Base-by-base conservation (phyloP, 352 stramenopile species). In the Globisporangium viniferum region DNA sequence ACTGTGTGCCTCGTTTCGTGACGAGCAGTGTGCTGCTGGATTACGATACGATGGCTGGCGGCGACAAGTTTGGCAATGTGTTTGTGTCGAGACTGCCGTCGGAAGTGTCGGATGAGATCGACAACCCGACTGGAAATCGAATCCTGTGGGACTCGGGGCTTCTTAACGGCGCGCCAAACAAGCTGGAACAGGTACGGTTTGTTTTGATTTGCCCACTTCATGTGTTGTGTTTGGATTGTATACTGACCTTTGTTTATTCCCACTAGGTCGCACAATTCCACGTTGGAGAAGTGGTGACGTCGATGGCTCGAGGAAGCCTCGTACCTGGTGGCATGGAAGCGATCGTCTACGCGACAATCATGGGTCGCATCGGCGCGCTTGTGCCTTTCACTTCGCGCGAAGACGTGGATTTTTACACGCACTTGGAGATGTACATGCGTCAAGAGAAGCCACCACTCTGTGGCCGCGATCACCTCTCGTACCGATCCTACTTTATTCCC, bases 61-160 rank as follows among this genome's bases (percentile, higher is more conserved):
- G 88, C 1, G 98, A 99, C 82, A 99, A 99, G 74, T 99, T 99
- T 78, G 98, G 98, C 41, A 99, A 99, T 78, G 80, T 99, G 12
- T 99, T 98, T 66, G 87, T 99, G 18, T 80, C 98, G 46, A 87
- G 98, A 12, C 69, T 99, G 53, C 96, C 97, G 55, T 89, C 86
- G 0, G 88, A 97, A 65, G 88, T 96, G 1, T 97, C 97, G n/a
- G 97, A 98, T 62, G 94, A 98, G 68, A 92, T 98, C n/a, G 92
- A 98, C 66, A 98, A 99, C 68, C 87, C 96, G 14, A 97, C 95
- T 1, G 97, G 97, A 9, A 98, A 98, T 65, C 91, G 95, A 60
- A 98, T 98, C 67, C 70, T 99, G 2, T 99, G 98, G 97, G 98
- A 99, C 71, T 82, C 92, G 36, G 90, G 91, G 2, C 74, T 96